These are phyloP conservation scores for Tuber calosporum DNA, from an alignment of 495 filamentous ascomycete species.

Conservation along the genomic window DNA sequence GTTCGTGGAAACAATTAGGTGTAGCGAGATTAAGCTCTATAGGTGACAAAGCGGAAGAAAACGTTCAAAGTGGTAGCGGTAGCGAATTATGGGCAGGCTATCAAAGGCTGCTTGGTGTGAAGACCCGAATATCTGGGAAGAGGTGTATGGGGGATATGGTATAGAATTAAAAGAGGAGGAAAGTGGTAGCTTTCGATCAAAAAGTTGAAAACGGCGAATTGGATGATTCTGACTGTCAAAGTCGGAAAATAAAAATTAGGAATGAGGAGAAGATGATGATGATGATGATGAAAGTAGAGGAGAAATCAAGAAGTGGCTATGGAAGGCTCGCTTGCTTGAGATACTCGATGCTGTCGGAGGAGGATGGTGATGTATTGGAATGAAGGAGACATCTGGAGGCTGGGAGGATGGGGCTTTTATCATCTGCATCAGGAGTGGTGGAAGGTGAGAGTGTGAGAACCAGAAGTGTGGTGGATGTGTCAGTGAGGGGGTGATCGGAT, in stretches of 20 bases:
- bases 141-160: no score
- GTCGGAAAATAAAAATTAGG: conserved; percentile 17
- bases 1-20: conserved; percentile 10
- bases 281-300: conserved; percentile 8
- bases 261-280: conserved; percentile 14
- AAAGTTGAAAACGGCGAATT: conserved; percentile 7
- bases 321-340: conserved; percentile 29
- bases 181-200: conserved; percentile 5
- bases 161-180: conserved; percentile 6
- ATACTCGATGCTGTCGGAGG: conserved; percentile 8
- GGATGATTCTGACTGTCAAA: conserved; percentile 30
- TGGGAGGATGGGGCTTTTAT: conserved; percentile 30
- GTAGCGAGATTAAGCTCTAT: conserved; percentile 15
- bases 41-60: conserved; percentile 19
- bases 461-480: conserved; percentile 14
- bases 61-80: conserved; percentile 7
- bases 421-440: conserved; percentile 20
- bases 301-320: conserved; percentile 19
- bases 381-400: conserved; percentile 24
- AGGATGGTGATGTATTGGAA: conserved; percentile 24
- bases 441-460: conserved; percentile 2
- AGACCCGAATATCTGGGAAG: conserved; percentile 8
- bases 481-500: not conserved
- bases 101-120: conserved; percentile 25
- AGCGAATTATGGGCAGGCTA: conserved; percentile 14